Base-by-base conservation (phyloP, 768 basidiomycete species). In the Mycena olivaceomarginata region DNA sequence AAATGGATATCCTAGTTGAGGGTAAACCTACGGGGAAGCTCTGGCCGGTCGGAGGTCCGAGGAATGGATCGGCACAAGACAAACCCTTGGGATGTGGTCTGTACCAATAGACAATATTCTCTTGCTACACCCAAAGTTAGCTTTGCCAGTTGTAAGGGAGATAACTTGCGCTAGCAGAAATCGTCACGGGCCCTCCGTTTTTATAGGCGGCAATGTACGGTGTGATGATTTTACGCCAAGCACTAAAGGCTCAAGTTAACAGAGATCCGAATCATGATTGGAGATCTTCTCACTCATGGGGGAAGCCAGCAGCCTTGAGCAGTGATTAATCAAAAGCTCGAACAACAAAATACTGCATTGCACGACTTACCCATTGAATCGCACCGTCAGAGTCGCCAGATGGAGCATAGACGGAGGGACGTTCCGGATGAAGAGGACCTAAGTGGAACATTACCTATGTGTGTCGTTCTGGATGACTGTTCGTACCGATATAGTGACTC, bases 401-500 rank as follows among this genome's bases (percentile, higher is more conserved):
- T 60, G 59, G 59, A 37, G 59, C 59, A 37, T 60, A 60, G 59
- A 60, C 59, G 39, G 59, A 60, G 13, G 59, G 59, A 60, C 59
- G 59, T 15, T 60, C 59, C 25, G 59, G 59, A 37, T 60, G 59
- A 15, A 60, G 59, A 60, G 59, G 59, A 37, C 59, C 59, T 60
- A 18, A 39, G 59, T 39, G 31, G 5, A n/a, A 18, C 6, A 15
- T 60, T 39, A 60, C 20, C 6, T 5, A 16, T 53, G 11, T 22
- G 18, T n/a, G 18, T 53, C 20, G 20, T 9, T 5, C 8, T 22
- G 11, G n/a, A n/a, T 22, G 16, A 40, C 37, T 18, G 60, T 62
- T 40, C 60, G 39, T 62, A 62, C 60, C 60, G 60, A 62, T 62
- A 41, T 62, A 62, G 60, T 62, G 60, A 62, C 60, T 62, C 39